Evolutionary conservation across 2,329 filamentous ascomycete species (phyloP), one percentile per base, ranked within the genome.

Genomic region (Talaromyces sp.): DNA sequence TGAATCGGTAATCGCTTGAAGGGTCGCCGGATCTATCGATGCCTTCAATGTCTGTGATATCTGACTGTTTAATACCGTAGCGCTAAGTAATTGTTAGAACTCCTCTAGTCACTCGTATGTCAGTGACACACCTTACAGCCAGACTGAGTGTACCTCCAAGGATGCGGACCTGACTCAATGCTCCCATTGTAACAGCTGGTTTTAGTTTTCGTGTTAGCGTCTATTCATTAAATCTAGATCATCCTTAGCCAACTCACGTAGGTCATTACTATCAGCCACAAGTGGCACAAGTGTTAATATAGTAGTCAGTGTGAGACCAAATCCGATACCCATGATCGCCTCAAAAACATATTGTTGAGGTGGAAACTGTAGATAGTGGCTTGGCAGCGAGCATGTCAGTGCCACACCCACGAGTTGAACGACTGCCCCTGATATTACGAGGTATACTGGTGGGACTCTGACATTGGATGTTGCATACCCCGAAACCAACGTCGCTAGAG

Each of bases 101-200:
- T 31, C 12, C 53, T 28, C 12, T 5, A 36, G 8, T 10, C 4
- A 54, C 16, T 14, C 33, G 12, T 36, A 36, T 36, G 2, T 47
- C 33, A 7, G 42, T n/a, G 3, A 31, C n/a, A 36, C 70, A 72
- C 67, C 72, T 69, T 2, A 76, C 69, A 7, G 76, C 74, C 4
- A 77, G 66, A 10, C 68, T 71, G 57, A 78, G 72, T 1, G 73
- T 73, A 1, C 73, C 75, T 1, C 75, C 73, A 3, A 77, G 69
- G 16, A 74, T 72, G 28, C 76, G 72, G 28, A 77, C 68, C 62
- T 77, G 76, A 1, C 74, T 77, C 23, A 74, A 65, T 14, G 72
- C 69, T n/a, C 75, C 75, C 70, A 76, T 73, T 1, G 66, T 67
- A 42, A 78, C 75, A 18, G 69, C 75, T 73, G 51, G 18, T 50